Conservation (phyloP, 2,329 filamentous ascomycete genomes). For the Diaporthe destruens region DNA sequence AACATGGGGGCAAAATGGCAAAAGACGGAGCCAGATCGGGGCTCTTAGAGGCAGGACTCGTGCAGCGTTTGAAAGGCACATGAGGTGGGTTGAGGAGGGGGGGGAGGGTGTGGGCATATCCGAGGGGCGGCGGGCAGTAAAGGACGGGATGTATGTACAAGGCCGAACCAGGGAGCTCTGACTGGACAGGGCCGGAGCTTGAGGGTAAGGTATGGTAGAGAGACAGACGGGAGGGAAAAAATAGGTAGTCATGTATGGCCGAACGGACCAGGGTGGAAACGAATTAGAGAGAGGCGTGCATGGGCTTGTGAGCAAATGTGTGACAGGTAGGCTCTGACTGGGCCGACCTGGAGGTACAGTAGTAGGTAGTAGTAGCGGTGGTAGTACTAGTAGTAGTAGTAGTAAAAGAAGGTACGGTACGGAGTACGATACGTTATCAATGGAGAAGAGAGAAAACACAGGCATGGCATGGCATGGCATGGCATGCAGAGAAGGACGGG, state of each 20-base stretch:
- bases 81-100: constrained; percentile 33
- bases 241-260: constrained; percentile 39
- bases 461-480: constrained; percentile 1
- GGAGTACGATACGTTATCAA: constrained; percentile 4
- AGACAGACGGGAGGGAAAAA: constrained; percentile 25
- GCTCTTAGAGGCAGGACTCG: constrained; percentile 44
- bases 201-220: constrained; percentile 8
- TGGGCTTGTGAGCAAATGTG: background rate
- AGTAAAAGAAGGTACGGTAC: background rate
- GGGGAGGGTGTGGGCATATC: constrained; percentile 38
- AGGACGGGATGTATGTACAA: constrained; percentile 29
- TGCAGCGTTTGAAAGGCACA: constrained; percentile 39
- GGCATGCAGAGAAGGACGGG: constrained; percentile 27
- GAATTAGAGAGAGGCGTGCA: constrained; percentile 16
- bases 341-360: constrained; percentile 22
- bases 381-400: background rate
- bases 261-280: constrained; percentile 37
- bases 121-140: constrained; percentile 40
- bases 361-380: no score
- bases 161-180: constrained; percentile 25
- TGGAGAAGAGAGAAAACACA: background rate
- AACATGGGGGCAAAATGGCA: constrained; percentile 42
- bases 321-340: constrained; percentile 38
- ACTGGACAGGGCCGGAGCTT: constrained; percentile 4
- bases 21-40: constrained; percentile 43